Percentiles rank a stretch among this genome's conserved stretches.
Conservation (phyloP, 2,329 filamentous ascomycete genomes). For the Decorospora gaudefroyi region DNA sequence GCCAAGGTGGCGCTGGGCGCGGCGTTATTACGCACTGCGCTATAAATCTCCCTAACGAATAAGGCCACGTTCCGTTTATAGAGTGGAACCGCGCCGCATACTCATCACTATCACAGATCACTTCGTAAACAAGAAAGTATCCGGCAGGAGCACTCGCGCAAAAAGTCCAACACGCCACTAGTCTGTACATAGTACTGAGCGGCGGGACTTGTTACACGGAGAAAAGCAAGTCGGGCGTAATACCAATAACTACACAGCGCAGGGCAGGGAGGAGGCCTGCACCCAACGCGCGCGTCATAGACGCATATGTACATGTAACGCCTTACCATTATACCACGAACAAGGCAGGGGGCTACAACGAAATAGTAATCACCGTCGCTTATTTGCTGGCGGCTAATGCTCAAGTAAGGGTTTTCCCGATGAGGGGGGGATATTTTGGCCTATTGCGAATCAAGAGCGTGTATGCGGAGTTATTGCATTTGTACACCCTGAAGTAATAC, state of each 20-base stretch:
- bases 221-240: too few relatives aligned
- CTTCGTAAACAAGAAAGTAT: too few relatives aligned
- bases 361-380: slow-evolving; percentile 20
- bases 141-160: too few relatives aligned
- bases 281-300: slow-evolving; percentile 34
- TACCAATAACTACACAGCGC: not conserved
- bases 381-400: slow-evolving; percentile 27
- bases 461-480: slow-evolving; percentile 20
- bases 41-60: slow-evolving; percentile 20
- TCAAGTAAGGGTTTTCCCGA: slow-evolving; percentile 11
- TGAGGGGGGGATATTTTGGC: slow-evolving; percentile 30
- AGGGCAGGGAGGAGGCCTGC: slow-evolving; percentile 1
- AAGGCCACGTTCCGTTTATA: slow-evolving; percentile 23
- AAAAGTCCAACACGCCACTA: too few relatives aligned
- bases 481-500: slow-evolving; percentile 11
- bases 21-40: slow-evolving; percentile 15
- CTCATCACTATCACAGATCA: too few relatives aligned
- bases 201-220: too few relatives aligned
- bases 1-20: too few relatives aligned
- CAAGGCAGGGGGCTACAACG: slow-evolving; percentile 13
- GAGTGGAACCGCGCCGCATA: slow-evolving; percentile 15
- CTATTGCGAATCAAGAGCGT: slow-evolving; percentile 22
- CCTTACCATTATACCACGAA: slow-evolving; percentile 10
- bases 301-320: slow-evolving; percentile 20
- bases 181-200: too few relatives aligned